Evolutionary conservation across 2,329 filamentous ascomycete species (phyloP), one percentile per base, ranked within the genome.

Genomic region (Ophiostoma quercus): DNA sequence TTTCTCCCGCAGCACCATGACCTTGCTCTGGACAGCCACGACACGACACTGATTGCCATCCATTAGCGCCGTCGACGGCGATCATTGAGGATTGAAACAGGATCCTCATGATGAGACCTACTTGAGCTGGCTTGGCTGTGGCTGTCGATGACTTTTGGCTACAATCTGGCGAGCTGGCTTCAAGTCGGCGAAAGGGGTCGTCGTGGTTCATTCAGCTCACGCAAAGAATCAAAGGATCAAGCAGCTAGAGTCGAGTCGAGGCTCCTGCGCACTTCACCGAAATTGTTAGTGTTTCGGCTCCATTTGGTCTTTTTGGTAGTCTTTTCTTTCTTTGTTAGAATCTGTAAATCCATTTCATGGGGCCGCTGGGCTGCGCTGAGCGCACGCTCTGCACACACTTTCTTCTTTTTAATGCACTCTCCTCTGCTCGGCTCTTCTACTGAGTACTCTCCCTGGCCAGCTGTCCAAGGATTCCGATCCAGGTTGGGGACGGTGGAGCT

Each of bases 401-500:
- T n/a, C 16, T 47, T 16, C 39, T 12, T 9, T 41, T 3, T 9
- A 4, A 41, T 41, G 11, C 39, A 12, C 39, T 41, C 34, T 41
- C 6, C 39, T 41, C 8, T 41, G 39, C 9, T 3, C 39, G 12
- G 39, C 9, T 12, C 39, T 41, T 12, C 3, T 41, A 11, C 39
- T 29, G 25, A 51, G 16, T 51, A 19, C 47, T 8, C 47, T 51
- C 47, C 47, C n/a, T 57, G 51, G 29, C 51, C 51, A 57, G 51
- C 51, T 57, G 22, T 57, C 51, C 51, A 57, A 57, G 51, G 51
- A 57, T 57, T 19, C 19, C 43, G 43, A 47, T 47, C 43, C 43
- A 47, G 19, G 4, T 6, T 34, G 34, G 5, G 43, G 43, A 47
- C 16, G 51, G 51, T 57, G 51, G 51, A 57, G 51, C 51, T 57